phyloP scores from a whole-genome alignment of 306 rosid genomes.

The Arachis hypogaea region DNA sequence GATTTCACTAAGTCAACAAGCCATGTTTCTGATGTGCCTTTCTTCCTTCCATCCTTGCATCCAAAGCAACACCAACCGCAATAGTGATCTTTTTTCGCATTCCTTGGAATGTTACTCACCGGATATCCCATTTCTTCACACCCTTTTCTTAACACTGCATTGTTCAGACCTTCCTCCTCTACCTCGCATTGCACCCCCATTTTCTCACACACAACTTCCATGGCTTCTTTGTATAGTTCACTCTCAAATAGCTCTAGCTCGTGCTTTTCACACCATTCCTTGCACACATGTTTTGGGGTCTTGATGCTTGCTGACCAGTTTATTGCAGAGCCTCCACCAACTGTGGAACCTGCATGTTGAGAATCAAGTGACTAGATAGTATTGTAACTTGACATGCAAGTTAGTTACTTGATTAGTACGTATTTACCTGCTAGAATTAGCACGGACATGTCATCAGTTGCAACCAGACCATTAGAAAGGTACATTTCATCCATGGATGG shows the following conservation, averaged over 20 bases:
- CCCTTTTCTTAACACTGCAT: slow-evolving; percentile 70
- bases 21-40: slow-evolving; percentile 81
- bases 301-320: slow-evolving; percentile 76
- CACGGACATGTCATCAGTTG: slow-evolving; percentile 59
- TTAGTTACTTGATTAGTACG: too few relatives aligned
- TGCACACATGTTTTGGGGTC: slow-evolving; percentile 65
- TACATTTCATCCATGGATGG: slow-evolving; percentile 74
- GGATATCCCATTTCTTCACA: slow-evolving; percentile 75
- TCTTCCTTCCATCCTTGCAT: slow-evolving; percentile 76
- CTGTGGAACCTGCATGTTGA: slow-evolving; percentile 55
- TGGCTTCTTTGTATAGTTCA: slow-evolving; percentile 60
- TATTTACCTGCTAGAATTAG: slow-evolving; percentile 51
- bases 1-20: slow-evolving; percentile 72
- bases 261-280: slow-evolving; percentile 60
- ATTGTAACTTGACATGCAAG: too few relatives aligned
- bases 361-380: too few relatives aligned
- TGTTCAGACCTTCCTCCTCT: slow-evolving; percentile 73
- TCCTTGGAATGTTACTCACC: slow-evolving; percentile 62
- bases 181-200: slow-evolving; percentile 76
- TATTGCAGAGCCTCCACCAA: slow-evolving; percentile 83
- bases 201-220: slow-evolving; percentile 66
- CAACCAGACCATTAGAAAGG: slow-evolving; percentile 55
- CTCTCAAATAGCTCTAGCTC: slow-evolving; percentile 66
- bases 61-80: slow-evolving; percentile 92
- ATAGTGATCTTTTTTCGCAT: slow-evolving; percentile 64